These are phyloP conservation scores for Serendipita sp. DNA, from an alignment of 768 basidiomycete species.

Conservation along the genomic window DNA sequence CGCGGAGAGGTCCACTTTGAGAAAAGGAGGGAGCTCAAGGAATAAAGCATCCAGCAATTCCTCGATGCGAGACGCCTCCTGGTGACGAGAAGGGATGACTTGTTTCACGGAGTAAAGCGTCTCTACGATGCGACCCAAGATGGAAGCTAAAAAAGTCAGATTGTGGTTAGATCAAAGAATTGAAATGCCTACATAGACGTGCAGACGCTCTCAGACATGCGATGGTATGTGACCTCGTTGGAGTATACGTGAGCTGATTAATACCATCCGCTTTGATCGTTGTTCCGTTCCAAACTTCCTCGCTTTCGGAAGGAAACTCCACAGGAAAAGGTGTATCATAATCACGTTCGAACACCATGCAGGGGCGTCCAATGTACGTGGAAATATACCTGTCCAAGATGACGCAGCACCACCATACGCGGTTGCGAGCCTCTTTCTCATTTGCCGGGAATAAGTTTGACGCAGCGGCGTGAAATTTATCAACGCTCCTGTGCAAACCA, in stretches of 20 bases:
- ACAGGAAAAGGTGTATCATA: conserved; percentile 52
- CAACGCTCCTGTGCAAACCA: conserved; percentile 68
- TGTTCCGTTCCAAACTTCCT: conserved; percentile 37
- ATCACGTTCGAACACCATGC: conserved; percentile 50
- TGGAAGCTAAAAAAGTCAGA: conserved; percentile 32
- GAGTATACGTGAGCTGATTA: conserved; percentile 16
- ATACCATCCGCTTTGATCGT: conserved; percentile 23
- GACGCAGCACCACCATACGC: conserved; percentile 20
- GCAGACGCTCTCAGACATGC: conserved; percentile 41
- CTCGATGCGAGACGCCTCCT: conserved; percentile 41
- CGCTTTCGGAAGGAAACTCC: conserved; percentile 47
- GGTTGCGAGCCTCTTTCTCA: conserved; percentile 18
- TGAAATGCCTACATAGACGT: conserved; percentile 36
- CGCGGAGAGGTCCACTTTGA: conserved; percentile 17
- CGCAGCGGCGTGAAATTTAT: conserved; percentile 57
- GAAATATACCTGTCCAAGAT: conserved; percentile 17
- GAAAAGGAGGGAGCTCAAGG: conserved; percentile 44
- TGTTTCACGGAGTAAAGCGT: conserved; percentile 50
- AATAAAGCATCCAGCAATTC: conserved; percentile 60
- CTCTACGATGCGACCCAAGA: conserved; percentile 50
- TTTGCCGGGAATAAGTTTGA: conserved; percentile 19
- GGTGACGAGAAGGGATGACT: conserved; percentile 26
- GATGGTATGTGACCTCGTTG: conserved; percentile 34
- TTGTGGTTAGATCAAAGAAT: neutral
- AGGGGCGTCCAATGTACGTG: conserved; percentile 39